phyloP scores from a whole-genome alignment of 192 early-diverging fungal genomes.

The Jimgerdemannia flammicorona region DNA sequence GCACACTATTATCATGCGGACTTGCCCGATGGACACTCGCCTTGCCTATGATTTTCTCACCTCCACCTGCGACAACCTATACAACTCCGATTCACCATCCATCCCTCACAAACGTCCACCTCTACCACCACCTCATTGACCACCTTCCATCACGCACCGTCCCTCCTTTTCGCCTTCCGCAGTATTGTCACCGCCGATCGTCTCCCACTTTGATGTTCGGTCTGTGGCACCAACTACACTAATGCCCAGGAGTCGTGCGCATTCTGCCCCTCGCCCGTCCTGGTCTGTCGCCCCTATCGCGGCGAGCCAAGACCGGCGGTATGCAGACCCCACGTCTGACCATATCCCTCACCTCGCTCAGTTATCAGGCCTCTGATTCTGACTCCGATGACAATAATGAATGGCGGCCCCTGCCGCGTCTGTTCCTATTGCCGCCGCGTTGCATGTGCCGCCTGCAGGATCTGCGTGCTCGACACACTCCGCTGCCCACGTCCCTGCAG shows the following conservation, averaged over 20 bases:
- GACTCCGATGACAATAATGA: neutral
- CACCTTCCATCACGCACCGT: neutral
- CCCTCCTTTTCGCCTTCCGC: neutral
- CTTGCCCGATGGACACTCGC: neutral
- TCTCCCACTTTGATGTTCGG: neutral
- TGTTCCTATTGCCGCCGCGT: neutral
- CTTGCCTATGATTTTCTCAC: neutral
- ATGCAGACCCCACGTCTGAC: neutral
- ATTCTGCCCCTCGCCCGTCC: neutral
- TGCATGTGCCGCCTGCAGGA: neutral
- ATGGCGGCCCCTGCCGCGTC: neutral
- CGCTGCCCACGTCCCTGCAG: neutral
- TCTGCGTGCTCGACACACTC: neutral
- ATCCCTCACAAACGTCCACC: neutral
- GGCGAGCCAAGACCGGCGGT: neutral
- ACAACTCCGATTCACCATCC: neutral
- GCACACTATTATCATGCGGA: neutral
- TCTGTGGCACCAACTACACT: neutral
- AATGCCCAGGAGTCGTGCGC: neutral
- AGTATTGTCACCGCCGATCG: neutral
- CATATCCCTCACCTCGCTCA: neutral
- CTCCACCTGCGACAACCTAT: neutral
- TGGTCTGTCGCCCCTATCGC: neutral
- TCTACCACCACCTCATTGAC: neutral
- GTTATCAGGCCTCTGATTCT: neutral